A percentile compares a stretch with the other conserved stretches of the same genome.
Conservation (phyloP, 2,329 filamentous ascomycete species). For the Epichloe typhina region DNA sequence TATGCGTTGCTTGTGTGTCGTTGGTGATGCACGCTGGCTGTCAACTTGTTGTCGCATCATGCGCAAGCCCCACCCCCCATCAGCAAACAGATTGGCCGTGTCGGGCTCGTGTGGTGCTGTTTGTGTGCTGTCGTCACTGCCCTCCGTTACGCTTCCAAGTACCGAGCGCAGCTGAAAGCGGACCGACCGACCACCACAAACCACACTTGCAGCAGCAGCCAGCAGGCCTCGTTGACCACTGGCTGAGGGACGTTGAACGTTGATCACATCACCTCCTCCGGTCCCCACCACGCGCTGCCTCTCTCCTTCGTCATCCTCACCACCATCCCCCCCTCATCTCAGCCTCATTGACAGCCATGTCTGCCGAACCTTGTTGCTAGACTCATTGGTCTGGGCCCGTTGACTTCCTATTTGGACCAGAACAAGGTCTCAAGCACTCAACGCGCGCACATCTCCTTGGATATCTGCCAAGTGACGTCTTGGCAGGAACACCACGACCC, state of each 20-base stretch:
- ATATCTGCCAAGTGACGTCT: constrained; percentile 2
- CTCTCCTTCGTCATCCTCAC: constrained; percentile 5
- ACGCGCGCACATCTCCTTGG: neutral
- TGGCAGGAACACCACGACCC: neutral
- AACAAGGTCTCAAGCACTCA: constrained; percentile 8
- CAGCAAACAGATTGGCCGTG: neutral
- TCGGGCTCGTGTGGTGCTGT: neutral
- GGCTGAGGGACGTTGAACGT: neutral
- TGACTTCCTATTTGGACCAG: constrained; percentile 9
- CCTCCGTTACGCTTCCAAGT: no score
- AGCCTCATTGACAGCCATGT: constrained; percentile 10
- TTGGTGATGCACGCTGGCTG: neutral
- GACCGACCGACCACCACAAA: neutral
- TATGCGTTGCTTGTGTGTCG: neutral
- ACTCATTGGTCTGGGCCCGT: constrained; percentile 11
- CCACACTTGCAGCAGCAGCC: neutral
- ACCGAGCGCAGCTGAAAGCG: no score
- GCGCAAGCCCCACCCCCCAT: neutral
- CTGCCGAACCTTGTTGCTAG: constrained; percentile 12
- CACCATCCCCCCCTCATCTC: neutral
- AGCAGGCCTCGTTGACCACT: neutral
- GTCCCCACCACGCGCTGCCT: constrained; percentile 2
- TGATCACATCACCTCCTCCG: neutral
- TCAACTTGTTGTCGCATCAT: neutral
- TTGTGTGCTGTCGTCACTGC: neutral